Evolutionary conservation across 176 grass and related monocot species (phyloP).

Genomic region (Eleusine coracana): DNA sequence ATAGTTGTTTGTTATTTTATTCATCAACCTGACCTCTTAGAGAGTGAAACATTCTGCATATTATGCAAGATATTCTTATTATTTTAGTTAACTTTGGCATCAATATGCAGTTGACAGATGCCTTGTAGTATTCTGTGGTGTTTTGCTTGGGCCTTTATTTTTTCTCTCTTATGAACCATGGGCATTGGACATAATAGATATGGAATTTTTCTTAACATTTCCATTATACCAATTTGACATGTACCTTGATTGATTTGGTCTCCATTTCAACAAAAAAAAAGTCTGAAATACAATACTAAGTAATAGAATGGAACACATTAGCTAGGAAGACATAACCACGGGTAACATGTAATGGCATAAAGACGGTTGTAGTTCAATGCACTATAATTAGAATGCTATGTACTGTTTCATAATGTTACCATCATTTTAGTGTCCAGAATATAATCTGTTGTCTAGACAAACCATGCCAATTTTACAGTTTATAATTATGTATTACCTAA

Average conservation of each 20-base stretch:
- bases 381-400: not conserved
- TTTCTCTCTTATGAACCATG: not conserved
- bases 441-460: not conserved
- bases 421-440: not conserved
- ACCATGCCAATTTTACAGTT: not conserved
- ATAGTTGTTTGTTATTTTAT: not conserved
- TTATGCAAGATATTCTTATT: not conserved
- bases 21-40: conserved; percentile 1
- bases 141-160: conserved; percentile 10
- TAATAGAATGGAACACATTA: not conserved
- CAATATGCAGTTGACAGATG: not conserved
- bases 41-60: not conserved
- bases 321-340: not conserved
- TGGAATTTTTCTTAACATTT: not conserved
- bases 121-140: not conserved
- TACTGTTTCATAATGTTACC: conserved; percentile 4
- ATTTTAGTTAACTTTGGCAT: not conserved
- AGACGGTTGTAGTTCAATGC: not conserved
- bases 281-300: not conserved
- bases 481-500: not conserved
- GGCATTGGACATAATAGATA: not conserved
- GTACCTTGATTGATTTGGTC: not conserved
- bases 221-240: not conserved
- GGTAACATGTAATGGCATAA: not conserved
- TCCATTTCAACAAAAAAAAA: conserved; percentile 2